phyloP scores from a whole-genome alignment of 768 basidiomycete genomes.

The Tricholoma sp. region DNA sequence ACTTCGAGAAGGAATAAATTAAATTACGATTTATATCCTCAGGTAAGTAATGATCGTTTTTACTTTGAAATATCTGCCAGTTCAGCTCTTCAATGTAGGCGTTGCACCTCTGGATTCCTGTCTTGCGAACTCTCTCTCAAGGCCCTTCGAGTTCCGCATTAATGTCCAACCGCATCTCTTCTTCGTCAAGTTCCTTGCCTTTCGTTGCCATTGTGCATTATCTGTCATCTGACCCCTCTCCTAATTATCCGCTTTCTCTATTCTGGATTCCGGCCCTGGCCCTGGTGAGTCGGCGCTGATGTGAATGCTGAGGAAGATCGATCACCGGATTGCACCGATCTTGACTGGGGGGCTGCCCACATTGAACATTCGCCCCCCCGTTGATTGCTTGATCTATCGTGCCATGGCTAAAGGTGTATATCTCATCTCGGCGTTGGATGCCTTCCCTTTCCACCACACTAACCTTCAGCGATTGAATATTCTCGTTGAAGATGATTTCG shows the following conservation, averaged over 20 bases:
- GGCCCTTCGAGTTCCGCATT: constrained; percentile 36
- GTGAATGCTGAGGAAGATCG: constrained; percentile 7
- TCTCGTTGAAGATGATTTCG: constrained; percentile 1
- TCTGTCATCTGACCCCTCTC: not conserved
- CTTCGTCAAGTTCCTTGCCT: not conserved
- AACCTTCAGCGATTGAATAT: constrained; percentile 4
- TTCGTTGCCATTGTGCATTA: too few relatives aligned
- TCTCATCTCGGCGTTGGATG: not conserved
- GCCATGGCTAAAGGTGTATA: constrained; percentile 9
- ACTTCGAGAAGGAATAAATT: constrained; percentile 27
- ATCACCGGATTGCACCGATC: constrained; percentile 6
- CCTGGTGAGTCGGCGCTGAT: too few relatives aligned
- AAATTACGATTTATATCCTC: too few relatives aligned
- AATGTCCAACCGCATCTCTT: constrained; percentile 9
- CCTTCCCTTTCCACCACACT: constrained; percentile 8
- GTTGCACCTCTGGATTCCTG: constrained; percentile 14
- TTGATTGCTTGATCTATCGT: constrained; percentile 8
- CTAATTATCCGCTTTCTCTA: not conserved
- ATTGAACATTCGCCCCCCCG: constrained; percentile 8
- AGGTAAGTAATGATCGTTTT: not conserved
- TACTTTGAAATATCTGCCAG: not conserved
- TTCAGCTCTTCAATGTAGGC: not conserved
- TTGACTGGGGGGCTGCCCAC: constrained; percentile 4
- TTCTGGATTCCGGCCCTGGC: too few relatives aligned
- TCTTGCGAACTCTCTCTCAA: too few relatives aligned